Conservation (phyloP, 306 rosid species). For the Trichosanthes cucumerina region DNA sequence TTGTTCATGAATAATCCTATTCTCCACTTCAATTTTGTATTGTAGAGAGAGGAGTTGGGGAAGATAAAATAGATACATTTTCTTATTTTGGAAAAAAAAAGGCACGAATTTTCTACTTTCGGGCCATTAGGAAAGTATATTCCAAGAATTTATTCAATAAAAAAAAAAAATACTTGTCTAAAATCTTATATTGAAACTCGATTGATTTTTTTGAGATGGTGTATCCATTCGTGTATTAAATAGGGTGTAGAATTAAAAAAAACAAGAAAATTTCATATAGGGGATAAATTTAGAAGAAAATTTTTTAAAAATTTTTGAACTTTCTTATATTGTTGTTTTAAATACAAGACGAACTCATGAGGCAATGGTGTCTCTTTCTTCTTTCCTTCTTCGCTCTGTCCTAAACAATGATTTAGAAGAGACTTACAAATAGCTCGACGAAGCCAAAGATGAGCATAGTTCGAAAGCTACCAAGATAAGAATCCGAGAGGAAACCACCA, state of each 20-base stretch:
- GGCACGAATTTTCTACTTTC: too few relatives aligned
- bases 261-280: too few relatives aligned
- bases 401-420: background rate
- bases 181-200: too few relatives aligned
- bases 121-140: too few relatives aligned
- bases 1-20: background rate
- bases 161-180: too few relatives aligned
- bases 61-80: background rate
- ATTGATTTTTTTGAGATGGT: background rate
- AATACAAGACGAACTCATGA: too few relatives aligned
- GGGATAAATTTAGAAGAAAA: too few relatives aligned
- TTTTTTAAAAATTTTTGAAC: too few relatives aligned
- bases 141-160: too few relatives aligned
- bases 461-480: conserved; percentile 54
- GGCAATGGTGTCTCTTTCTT: background rate
- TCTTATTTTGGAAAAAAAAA: background rate
- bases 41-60: background rate
- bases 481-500: conserved; percentile 56
- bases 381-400: background rate
- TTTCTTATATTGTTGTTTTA: too few relatives aligned
- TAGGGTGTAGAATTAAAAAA: too few relatives aligned
- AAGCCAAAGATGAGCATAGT: conserved; percentile 49
- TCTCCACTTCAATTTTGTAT: background rate
- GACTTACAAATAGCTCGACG: conserved; percentile 45
- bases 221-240: background rate